A percentile compares a stretch with the other conserved stretches of the same genome.
Evolutionary conservation across 2,329 filamentous ascomycete genomes (phyloP).

Genomic region (Intubia oerlemansii): DNA sequence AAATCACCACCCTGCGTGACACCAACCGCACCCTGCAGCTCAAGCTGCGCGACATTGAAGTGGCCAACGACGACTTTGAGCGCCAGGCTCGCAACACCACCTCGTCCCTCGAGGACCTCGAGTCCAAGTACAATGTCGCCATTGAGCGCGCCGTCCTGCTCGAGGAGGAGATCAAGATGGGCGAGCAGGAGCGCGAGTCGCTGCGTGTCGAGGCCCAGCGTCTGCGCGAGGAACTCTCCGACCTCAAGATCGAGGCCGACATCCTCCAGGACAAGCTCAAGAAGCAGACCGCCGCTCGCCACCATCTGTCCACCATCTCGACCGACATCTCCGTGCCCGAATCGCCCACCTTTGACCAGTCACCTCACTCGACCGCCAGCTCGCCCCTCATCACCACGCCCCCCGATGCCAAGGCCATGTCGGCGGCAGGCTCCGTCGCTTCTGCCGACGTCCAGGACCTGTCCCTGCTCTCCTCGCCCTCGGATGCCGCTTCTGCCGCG

Average conservation of each 20-base stretch:
- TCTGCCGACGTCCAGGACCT: slow-evolving; percentile 52
- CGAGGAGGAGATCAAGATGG: slow-evolving; percentile 81
- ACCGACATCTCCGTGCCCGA: slow-evolving; percentile 42
- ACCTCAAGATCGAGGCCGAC: slow-evolving; percentile 86
- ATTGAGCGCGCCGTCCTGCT: slow-evolving; percentile 85
- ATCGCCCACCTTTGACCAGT: slow-evolving; percentile 53
- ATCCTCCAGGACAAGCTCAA: slow-evolving; percentile 77
- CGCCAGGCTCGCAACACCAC: slow-evolving; percentile 88
- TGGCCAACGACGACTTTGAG: slow-evolving; percentile 96
- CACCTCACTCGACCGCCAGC: slow-evolving; percentile 68
- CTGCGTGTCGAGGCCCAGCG: slow-evolving; percentile 82
- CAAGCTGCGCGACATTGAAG: slow-evolving; percentile 80
- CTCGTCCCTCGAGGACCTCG: slow-evolving; percentile 87
- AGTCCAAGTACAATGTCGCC: slow-evolving; percentile 88
- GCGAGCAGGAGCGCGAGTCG: slow-evolving; percentile 77
- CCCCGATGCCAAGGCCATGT: slow-evolving; percentile 45
- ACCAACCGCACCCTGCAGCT: slow-evolving; percentile 62
- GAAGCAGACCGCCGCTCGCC: slow-evolving; percentile 27
- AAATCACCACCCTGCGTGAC: slow-evolving; percentile 81
- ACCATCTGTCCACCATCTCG: slow-evolving; percentile 36
- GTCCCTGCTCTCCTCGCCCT: slow-evolving; percentile 81
- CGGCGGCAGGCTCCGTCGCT: slow-evolving; percentile 27
- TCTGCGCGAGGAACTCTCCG: slow-evolving; percentile 72
- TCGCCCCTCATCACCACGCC: slow-evolving; percentile 82
- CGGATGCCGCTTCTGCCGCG: slow-evolving; percentile 77